Evolutionary conservation across 306 rosid species (phyloP), one percentile per base, ranked within the genome.

Genomic region (Abrus precatorius): DNA sequence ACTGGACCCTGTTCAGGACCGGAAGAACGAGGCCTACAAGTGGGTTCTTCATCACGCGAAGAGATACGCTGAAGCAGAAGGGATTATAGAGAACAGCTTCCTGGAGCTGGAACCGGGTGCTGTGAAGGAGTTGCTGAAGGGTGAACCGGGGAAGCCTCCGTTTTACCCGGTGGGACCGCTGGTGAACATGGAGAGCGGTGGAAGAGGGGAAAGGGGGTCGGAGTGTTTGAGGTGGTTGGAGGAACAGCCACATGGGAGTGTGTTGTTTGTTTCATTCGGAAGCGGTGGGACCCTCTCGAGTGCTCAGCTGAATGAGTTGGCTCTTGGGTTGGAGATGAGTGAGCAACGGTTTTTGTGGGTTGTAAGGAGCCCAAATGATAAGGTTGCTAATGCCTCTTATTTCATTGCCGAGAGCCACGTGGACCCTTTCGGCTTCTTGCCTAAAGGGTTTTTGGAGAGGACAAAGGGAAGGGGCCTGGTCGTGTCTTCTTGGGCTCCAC

Each of bases 401-500:
- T 94, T 94, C 40, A 87, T 5, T 20, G 94, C 63, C 0, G 84
- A 86, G 0, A 59, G 75, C 2, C 44, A 73, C 0, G 61, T 43
- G 1, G 87, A 89, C 50, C 86, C 89, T 0, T 27, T 85, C 1
- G 76, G 32, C 4, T 92, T 89, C 32, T 8, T 92, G n/a, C 97
- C 98, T 0, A 65, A 86, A 7, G 94, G 94, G 5, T 94, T 92
- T 3, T 1, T 80, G 6, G 93, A 87, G 9, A 87, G 97, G 43
- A 94, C 90, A 0, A 81, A 50, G 13, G 82, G 76, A 0, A 56
- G 89, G 55, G 97, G 92, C 0, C 11, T 84, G 0, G 74, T 88
- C 62, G 85, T 92, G 1, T 72, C 85, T 0, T 83, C 93, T 0
- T 94, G 98, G 98, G 98, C 93, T 2, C 98, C 98, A 1, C 98